These are phyloP conservation scores for Pythium rishiriense DNA, from an alignment of 352 stramenopile genomes.

Conservation along the genomic window DNA sequence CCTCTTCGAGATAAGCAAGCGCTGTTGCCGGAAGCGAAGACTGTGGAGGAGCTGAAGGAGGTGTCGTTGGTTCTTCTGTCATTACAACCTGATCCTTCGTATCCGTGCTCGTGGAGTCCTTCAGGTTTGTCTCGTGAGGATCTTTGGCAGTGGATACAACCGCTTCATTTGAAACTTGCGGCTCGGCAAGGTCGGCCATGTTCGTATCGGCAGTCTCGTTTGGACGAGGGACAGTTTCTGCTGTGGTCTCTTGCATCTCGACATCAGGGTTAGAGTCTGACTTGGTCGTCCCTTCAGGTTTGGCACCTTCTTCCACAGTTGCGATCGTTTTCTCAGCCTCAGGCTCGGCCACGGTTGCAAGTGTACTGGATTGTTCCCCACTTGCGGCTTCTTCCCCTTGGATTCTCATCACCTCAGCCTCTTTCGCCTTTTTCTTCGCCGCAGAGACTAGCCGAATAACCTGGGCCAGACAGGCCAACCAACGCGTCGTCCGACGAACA, in stretches of 20 bases:
- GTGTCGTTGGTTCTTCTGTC: neutral
- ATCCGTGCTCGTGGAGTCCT: neutral
- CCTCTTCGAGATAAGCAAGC: slow-evolving; percentile 56
- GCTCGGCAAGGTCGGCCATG: neutral
- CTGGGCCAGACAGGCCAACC: slow-evolving; percentile 61
- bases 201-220: neutral
- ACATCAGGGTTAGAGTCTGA: neutral
- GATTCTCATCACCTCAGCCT: neutral
- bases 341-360: neutral
- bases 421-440: slow-evolving; percentile 16
- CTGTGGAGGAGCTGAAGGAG: neutral
- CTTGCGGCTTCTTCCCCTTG: neutral
- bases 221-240: neutral
- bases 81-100: neutral
- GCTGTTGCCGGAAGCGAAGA: slow-evolving; percentile 7
- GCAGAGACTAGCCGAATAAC: slow-evolving; percentile 59
- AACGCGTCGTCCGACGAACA: slow-evolving; percentile 71
- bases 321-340: neutral
- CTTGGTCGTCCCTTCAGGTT: neutral
- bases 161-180: neutral
- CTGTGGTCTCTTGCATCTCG: neutral
- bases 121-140: neutral
- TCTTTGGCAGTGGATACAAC: neutral
- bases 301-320: neutral
- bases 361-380: neutral